Conservation (phyloP, 192 early-diverging fungal genomes). For the Entophlyctis luteolus region DNA sequence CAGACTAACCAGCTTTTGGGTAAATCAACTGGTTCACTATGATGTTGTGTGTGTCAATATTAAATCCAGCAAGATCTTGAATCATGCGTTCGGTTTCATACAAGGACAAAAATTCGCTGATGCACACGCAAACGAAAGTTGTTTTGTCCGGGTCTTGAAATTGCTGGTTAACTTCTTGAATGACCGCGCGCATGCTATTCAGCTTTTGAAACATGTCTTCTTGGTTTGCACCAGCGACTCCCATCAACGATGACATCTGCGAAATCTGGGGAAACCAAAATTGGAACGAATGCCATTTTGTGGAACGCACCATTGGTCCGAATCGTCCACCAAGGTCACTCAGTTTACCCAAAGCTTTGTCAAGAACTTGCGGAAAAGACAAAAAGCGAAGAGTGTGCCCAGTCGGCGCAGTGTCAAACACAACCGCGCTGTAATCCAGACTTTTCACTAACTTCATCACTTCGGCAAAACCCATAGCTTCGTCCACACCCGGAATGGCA, state of each 20-base stretch:
- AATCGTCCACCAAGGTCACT: conserved; percentile 86
- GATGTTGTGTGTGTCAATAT: conserved; percentile 99
- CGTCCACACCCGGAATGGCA: conserved; percentile 98
- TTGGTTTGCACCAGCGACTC: conserved; percentile 52
- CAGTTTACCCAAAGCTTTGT: conserved; percentile 96
- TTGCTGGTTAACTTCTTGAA: conserved; percentile 97
- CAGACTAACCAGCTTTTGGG: conserved; percentile 70
- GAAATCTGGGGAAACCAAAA: background rate
- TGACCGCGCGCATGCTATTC: conserved; percentile 91
- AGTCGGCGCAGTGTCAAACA: conserved; percentile 99
- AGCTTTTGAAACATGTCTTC: conserved; percentile 96
- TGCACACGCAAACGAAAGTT: conserved; percentile 99
- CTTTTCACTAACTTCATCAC: conserved; percentile 99
- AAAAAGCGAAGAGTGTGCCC: conserved; percentile 99
- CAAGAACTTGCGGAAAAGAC: conserved; percentile 93
- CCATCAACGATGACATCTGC: conserved; percentile 87
- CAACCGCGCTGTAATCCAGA: conserved; percentile 97
- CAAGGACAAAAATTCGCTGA: conserved; percentile 97
- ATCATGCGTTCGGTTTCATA: conserved; percentile 99
- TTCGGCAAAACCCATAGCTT: conserved; percentile 99
- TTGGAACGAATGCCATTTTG: background rate
- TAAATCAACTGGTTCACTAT: conserved; percentile 97
- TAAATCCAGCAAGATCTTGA: conserved; percentile 94
- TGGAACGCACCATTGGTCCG: conserved; percentile 79
- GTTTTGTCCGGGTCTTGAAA: conserved; percentile 99